phyloP scores from a whole-genome alignment of 1,284 basidiomycete species.

The Retiboletus flavoniger region DNA sequence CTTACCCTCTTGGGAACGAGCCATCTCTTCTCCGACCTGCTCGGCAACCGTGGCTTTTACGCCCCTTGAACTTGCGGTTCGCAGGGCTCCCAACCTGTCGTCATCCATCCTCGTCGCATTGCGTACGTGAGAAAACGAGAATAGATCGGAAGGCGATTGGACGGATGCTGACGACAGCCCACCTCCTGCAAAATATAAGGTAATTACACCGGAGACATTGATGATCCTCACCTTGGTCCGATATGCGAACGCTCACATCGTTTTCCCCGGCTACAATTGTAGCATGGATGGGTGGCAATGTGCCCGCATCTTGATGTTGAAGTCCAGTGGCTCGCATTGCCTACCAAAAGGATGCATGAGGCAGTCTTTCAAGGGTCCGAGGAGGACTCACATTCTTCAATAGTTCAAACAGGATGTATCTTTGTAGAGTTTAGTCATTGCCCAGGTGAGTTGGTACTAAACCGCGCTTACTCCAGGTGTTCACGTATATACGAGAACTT shows the following conservation, averaged over 20 bases:
- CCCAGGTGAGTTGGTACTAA: neutral
- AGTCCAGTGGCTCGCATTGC: constrained; percentile 65
- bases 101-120: constrained; percentile 69
- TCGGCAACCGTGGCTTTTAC: constrained; percentile 75
- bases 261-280: constrained; percentile 74
- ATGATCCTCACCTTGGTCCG: constrained; percentile 67
- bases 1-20: constrained; percentile 25
- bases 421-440: constrained; percentile 29
- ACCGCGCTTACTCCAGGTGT: constrained; percentile 70
- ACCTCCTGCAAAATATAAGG: constrained; percentile 51
- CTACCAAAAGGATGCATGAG: constrained; percentile 35
- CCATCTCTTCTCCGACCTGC: constrained; percentile 47
- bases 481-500: constrained; percentile 86
- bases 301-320: constrained; percentile 43
- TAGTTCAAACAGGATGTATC: constrained; percentile 87
- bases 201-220: neutral
- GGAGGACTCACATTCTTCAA: constrained; percentile 71
- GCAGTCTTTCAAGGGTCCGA: neutral
- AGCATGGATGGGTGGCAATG: constrained; percentile 59
- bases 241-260: constrained; percentile 76
- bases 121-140: constrained; percentile 79
- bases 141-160: constrained; percentile 65
- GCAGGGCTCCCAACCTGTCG: constrained; percentile 68
- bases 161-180: constrained; percentile 58
- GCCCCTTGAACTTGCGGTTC: constrained; percentile 63